phyloP scores from a whole-genome alignment of 2,329 filamentous ascomycete species.

The Colletotrichum agaves region DNA sequence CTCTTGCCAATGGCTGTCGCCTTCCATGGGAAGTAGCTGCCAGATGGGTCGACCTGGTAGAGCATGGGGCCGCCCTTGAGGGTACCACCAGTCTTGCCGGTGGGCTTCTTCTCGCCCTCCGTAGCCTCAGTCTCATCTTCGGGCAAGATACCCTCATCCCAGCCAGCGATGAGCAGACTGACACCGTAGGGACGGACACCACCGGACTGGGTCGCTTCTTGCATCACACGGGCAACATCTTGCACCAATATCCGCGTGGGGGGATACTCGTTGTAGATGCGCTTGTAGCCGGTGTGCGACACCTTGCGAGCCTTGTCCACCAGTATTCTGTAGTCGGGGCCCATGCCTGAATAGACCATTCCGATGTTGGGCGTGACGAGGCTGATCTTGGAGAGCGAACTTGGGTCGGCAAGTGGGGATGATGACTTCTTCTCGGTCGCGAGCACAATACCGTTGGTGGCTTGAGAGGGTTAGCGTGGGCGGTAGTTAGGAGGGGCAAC shows the following conservation, averaged over 20 bases:
- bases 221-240: constrained; percentile 97
- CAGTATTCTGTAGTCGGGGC: constrained; percentile 95
- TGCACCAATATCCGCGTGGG: constrained; percentile 99
- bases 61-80: constrained; percentile 96
- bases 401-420: constrained; percentile 93
- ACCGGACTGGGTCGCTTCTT: constrained; percentile 97
- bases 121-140: constrained; percentile 71
- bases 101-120: constrained; percentile 74
- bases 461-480: constrained; percentile 58
- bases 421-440: constrained; percentile 99
- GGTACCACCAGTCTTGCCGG: constrained; percentile 92
- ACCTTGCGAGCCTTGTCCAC: constrained; percentile 99
- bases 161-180: constrained; percentile 92
- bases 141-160: constrained; percentile 96
- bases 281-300: constrained; percentile 98
- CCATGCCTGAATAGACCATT: constrained; percentile 99
- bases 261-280: constrained; percentile 99
- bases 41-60: constrained; percentile 99
- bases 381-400: constrained; percentile 96
- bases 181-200: constrained; percentile 98
- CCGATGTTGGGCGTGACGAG: constrained; percentile 99
- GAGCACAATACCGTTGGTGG: constrained; percentile 98
- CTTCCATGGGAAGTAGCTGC: constrained; percentile 99
- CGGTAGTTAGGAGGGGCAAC: constrained; percentile 5
- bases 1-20: constrained; percentile 99